These are phyloP conservation scores for Populus hybrid DNA, from an alignment of 441 rosid genomes.

Conservation along the genomic window DNA sequence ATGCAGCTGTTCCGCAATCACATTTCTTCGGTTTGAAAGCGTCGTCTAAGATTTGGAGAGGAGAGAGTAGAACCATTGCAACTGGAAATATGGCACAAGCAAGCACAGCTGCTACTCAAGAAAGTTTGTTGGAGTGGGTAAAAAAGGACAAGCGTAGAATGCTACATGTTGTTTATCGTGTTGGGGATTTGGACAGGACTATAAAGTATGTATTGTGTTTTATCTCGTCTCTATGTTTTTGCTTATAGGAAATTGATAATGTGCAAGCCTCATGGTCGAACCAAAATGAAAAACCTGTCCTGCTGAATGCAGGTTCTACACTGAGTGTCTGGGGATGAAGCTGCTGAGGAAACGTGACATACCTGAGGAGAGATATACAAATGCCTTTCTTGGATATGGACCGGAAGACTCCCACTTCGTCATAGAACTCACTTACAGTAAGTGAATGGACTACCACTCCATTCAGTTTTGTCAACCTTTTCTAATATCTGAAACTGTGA, in stretches of 20 bases:
- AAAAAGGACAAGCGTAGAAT: conserved; percentile 82
- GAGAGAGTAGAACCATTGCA: conserved; percentile 36
- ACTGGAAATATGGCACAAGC: conserved; percentile 59
- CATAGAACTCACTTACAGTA: conserved; percentile 70
- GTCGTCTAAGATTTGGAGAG: conserved; percentile 46
- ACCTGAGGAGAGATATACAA: conserved; percentile 70
- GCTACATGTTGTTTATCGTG: conserved; percentile 95
- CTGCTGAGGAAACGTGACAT: conserved; percentile 66
- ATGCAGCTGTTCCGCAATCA: conserved; percentile 61
- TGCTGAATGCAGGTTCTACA: conserved; percentile 51
- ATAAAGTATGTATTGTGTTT: conserved; percentile 49
- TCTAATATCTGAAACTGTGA: no score
- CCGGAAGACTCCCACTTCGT: conserved; percentile 74
- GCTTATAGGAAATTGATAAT: not conserved
- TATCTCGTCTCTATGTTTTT: not conserved
- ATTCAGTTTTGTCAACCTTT: no score
- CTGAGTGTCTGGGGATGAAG: conserved; percentile 80
- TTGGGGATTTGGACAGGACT: conserved; percentile 86
- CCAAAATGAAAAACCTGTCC: not conserved
- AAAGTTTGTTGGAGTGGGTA: conserved; percentile 62
- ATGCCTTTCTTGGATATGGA: conserved; percentile 79
- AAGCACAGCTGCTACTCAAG: conserved; percentile 39
- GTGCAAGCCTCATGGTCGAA: not conserved
- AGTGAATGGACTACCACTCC: no score
- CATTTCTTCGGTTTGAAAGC: conserved; percentile 42